Conservation (phyloP, 345 rosid species). For the Sonneratia alba region DNA sequence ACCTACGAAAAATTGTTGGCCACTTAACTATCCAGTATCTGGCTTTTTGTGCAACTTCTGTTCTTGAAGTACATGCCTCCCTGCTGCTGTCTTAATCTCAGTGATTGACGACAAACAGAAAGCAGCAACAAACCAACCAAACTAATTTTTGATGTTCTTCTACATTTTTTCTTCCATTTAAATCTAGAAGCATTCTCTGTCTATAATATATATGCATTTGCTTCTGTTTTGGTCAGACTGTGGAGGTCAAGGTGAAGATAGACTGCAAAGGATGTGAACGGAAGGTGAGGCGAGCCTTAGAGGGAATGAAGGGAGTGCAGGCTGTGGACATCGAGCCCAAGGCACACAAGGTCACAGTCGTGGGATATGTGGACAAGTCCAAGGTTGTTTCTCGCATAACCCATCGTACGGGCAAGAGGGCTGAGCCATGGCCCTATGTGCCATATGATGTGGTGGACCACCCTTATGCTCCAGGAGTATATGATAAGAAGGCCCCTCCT, state of each 20-base stretch:
- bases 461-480: conserved; percentile 86
- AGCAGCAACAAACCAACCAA: background rate
- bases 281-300: conserved; percentile 64
- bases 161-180: background rate
- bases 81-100: background rate
- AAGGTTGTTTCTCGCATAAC: conserved; percentile 71
- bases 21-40: too few relatives aligned
- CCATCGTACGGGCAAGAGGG: conserved; percentile 87
- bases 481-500: conserved; percentile 76
- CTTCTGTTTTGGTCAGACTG: conserved; percentile 46
- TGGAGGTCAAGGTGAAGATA: conserved; percentile 75
- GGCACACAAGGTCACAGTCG: conserved; percentile 75
- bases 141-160: background rate
- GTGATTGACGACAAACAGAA: background rate
- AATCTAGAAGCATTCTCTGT: background rate
- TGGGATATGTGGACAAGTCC: conserved; percentile 66
- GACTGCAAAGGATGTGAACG: conserved; percentile 99
- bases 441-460: conserved; percentile 82
- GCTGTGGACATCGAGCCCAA: conserved; percentile 71
- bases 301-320: conserved; percentile 85
- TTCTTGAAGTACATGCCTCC: too few relatives aligned
- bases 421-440: conserved; percentile 87
- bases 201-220: background rate
- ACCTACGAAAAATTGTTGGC: background rate
- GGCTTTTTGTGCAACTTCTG: background rate